Conservation (phyloP, 2,329 filamentous ascomycete genomes). For the Apiospora sp. region DNA sequence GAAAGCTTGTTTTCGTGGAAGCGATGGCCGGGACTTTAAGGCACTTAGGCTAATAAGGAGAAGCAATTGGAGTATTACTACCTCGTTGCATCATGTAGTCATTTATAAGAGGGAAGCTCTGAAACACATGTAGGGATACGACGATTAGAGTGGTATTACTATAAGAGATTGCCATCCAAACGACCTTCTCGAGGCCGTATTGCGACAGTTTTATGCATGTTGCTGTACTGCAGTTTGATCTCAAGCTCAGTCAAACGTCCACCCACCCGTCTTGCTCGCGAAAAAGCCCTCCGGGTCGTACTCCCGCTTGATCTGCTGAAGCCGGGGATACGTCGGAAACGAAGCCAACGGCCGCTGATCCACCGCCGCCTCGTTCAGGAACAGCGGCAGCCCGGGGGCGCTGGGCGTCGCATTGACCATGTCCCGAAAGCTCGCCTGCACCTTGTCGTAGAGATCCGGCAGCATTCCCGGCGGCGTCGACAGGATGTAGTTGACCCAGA, state of each 20-base stretch:
- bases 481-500: constrained; percentile 42
- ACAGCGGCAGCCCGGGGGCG: constrained; percentile 38
- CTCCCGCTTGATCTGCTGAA: constrained; percentile 48
- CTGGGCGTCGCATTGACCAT: constrained; percentile 40
- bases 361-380: constrained; percentile 39
- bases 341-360: constrained; percentile 40
- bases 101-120: too few relatives aligned
- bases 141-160: too few relatives aligned
- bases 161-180: too few relatives aligned
- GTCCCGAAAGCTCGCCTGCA: constrained; percentile 41
- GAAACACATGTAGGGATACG: too few relatives aligned
- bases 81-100: too few relatives aligned
- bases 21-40: neutral
- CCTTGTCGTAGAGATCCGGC: constrained; percentile 35
- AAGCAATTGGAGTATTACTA: neutral
- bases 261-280: constrained; percentile 39
- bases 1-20: neutral
- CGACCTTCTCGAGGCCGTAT: too few relatives aligned
- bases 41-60: neutral
- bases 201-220: too few relatives aligned
- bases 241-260: constrained; percentile 37
- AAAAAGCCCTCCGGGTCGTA: constrained; percentile 47
- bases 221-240: neutral
- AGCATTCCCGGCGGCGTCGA: constrained; percentile 37
- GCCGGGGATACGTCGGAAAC: constrained; percentile 42